Evolutionary conservation across 2,329 filamentous ascomycete species (phyloP).

Genomic region (Purpureocillium takamizusanense): DNA sequence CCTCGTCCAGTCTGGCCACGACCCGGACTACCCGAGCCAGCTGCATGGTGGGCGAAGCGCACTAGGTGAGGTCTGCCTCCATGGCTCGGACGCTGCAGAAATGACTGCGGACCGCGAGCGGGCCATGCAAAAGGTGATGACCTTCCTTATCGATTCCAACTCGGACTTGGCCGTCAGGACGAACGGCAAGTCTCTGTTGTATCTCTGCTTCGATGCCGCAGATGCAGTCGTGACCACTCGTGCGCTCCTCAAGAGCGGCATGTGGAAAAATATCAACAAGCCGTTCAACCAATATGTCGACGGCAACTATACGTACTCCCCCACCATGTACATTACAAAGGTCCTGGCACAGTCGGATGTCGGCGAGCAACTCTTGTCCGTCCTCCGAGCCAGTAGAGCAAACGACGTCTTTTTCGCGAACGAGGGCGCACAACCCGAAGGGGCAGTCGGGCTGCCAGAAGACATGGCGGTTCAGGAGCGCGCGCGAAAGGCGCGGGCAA

Average conservation of each 20-base stretch:
- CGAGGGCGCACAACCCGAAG: slow-evolving; percentile 42
- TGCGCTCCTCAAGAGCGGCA: slow-evolving; percentile 50
- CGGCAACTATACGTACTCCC: slow-evolving; percentile 49
- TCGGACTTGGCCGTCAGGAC: slow-evolving; percentile 47
- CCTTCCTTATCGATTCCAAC: slow-evolving; percentile 44
- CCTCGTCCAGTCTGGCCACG: slow-evolving; percentile 50
- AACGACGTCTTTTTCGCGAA: slow-evolving; percentile 46
- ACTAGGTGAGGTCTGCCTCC: slow-evolving; percentile 53
- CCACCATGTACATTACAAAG: slow-evolving; percentile 51
- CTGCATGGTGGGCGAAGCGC: slow-evolving; percentile 54
- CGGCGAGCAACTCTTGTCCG: slow-evolving; percentile 31
- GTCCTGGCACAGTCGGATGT: slow-evolving; percentile 30
- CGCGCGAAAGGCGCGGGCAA: slow-evolving; percentile 35
- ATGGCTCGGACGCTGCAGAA: slow-evolving; percentile 36
- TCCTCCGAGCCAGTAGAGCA: slow-evolving; percentile 43
- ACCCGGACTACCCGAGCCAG: slow-evolving; percentile 55
- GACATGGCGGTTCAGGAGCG: slow-evolving; percentile 41
- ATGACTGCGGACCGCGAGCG: slow-evolving; percentile 39
- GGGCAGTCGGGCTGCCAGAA: slow-evolving; percentile 40
- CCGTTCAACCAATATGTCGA: slow-evolving; percentile 45
- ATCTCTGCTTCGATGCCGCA: slow-evolving; percentile 49
- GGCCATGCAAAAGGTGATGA: slow-evolving; percentile 47
- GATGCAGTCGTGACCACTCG: slow-evolving; percentile 47
- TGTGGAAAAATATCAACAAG: slow-evolving; percentile 58
- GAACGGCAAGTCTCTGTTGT: slow-evolving; percentile 48